Conservation (phyloP, 306 rosid genomes). For the Hippophae gyantsensis region DNA sequence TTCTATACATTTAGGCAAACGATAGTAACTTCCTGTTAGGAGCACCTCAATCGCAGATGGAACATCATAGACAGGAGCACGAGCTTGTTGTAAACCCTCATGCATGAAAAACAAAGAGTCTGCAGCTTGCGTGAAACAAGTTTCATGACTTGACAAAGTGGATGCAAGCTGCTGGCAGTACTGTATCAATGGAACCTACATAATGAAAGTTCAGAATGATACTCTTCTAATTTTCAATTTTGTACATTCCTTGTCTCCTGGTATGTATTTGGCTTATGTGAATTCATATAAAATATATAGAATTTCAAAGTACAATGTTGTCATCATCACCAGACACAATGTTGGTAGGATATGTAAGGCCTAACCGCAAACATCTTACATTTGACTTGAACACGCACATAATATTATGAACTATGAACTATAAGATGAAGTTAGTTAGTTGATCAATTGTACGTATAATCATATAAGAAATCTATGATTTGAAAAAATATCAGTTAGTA, state of each 20-base stretch:
- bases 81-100: slow-evolving; percentile 96
- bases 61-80: slow-evolving; percentile 95
- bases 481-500: too few species aligned
- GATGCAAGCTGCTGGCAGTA: slow-evolving; percentile 86
- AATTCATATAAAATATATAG: background rate
- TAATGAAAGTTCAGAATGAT: slow-evolving; percentile 7
- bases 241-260: background rate
- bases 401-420: too few species aligned
- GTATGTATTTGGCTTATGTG: background rate
- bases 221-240: background rate
- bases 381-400: too few species aligned
- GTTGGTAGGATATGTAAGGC: too few species aligned
- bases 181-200: slow-evolving; percentile 90
- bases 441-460: too few species aligned
- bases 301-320: too few species aligned
- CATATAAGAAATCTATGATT: too few species aligned
- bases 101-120: slow-evolving; percentile 98
- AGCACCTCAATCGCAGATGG: slow-evolving; percentile 92
- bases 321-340: too few species aligned
- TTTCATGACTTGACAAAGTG: slow-evolving; percentile 84
- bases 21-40: slow-evolving; percentile 66
- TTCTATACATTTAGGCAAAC: slow-evolving; percentile 84
- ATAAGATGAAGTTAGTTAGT: too few species aligned
- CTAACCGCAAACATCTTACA: too few species aligned
- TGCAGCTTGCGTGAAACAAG: slow-evolving; percentile 93